These are phyloP conservation scores for Closterium sp. DNA, from an alignment of 139 green algal genomes.

Conservation along the genomic window DNA sequence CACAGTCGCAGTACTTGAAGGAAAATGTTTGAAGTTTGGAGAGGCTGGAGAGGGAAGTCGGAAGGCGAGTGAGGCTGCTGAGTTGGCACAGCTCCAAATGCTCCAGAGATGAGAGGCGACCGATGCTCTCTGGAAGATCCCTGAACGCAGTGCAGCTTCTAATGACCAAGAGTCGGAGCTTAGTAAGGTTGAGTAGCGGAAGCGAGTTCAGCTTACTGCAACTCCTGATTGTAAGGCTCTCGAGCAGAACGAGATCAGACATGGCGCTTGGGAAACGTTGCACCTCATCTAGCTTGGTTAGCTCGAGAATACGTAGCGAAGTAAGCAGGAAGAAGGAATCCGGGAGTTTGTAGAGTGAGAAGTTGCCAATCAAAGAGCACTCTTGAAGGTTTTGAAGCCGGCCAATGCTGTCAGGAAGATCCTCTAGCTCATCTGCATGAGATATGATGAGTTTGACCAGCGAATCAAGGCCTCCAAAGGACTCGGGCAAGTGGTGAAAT, in stretches of 20 bases:
- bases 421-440: neutral
- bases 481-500: neutral
- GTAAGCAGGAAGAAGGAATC: neutral
- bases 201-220: neutral
- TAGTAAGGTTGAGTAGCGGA: neutral
- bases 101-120: neutral
- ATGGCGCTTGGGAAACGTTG: neutral
- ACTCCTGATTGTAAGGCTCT: neutral
- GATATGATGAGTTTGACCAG: neutral
- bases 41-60: neutral
- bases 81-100: neutral
- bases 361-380: neutral
- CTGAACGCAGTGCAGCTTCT: neutral
- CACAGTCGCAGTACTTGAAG: neutral
- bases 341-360: neutral
- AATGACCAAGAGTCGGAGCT: neutral
- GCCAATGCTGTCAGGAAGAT: neutral
- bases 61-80: neutral
- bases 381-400: neutral
- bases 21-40: neutral
- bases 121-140: neutral
- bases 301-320: neutral
- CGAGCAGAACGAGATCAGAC: neutral
- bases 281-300: neutral
- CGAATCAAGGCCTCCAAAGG: neutral